Conservation (phyloP, 2,329 filamentous ascomycete species). For the Cladosporium sp. region DNA sequence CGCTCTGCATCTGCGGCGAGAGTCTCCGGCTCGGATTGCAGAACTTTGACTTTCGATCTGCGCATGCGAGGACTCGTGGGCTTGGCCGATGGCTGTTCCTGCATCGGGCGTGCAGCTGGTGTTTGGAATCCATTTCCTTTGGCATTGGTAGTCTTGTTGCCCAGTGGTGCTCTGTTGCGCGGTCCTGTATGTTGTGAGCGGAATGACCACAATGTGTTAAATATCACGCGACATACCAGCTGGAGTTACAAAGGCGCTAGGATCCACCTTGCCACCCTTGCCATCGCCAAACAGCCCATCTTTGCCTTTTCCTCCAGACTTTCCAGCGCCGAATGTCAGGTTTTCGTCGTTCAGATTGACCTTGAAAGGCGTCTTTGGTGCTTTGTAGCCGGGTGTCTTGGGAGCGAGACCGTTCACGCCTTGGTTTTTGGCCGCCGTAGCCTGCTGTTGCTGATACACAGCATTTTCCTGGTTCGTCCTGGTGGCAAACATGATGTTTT, state of each 20-base stretch:
- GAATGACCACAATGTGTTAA: neutral
- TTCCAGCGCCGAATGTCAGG: conserved; percentile 63
- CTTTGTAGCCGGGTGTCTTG: conserved; percentile 77
- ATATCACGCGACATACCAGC: conserved; percentile 60
- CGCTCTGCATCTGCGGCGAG: conserved; percentile 59
- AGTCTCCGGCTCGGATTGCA: conserved; percentile 55
- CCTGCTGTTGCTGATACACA: conserved; percentile 72
- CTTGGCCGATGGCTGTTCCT: conserved; percentile 51
- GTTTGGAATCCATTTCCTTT: conserved; percentile 72
- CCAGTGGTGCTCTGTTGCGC: conserved; percentile 76
- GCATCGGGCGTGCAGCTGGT: conserved; percentile 56
- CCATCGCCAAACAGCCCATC: conserved; percentile 54
- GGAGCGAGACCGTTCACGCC: conserved; percentile 62
- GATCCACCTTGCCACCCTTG: conserved; percentile 57
- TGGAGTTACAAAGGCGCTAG: conserved; percentile 72
- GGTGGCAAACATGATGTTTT: conserved; percentile 67
- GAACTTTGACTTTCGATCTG: conserved; percentile 61
- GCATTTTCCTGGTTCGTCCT: conserved; percentile 83
- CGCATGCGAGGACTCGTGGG: conserved; percentile 60
- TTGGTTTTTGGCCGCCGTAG: conserved; percentile 72
- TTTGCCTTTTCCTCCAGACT: conserved; percentile 60
- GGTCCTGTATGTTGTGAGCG: conserved; percentile 50
- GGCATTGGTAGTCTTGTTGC: conserved; percentile 94
- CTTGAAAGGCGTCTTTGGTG: conserved; percentile 80
- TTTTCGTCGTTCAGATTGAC: conserved; percentile 84